A percentile compares a stretch with the other conserved stretches of the same genome.
phyloP scores from a whole-genome alignment of 2,329 filamentous ascomycete genomes.

The Venturia oleaginea region DNA sequence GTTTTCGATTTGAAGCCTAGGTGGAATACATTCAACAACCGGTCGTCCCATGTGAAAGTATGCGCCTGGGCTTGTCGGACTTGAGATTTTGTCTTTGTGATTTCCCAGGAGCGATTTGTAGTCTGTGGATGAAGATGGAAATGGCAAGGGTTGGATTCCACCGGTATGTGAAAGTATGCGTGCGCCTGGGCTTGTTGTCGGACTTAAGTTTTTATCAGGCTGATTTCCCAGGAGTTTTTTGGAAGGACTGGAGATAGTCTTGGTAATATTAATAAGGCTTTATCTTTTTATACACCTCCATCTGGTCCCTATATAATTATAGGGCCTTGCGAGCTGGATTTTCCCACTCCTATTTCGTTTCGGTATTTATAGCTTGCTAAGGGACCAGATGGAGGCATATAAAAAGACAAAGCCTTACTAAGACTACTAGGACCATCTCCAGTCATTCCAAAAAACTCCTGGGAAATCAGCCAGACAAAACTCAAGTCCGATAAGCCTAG shows the following conservation, averaged over 20 bases:
- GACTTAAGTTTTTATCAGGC: constrained; percentile 8
- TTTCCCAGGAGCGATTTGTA: neutral
- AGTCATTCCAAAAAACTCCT: constrained; percentile 6
- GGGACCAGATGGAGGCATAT: constrained; percentile 9
- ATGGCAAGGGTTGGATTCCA: neutral
- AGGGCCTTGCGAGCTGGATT: constrained; percentile 3
- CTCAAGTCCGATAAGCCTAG: neutral
- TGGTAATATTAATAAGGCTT: constrained; percentile 5
- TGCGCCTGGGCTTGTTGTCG: neutral
- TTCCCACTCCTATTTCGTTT: constrained; percentile 9
- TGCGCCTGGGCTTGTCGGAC: too few species aligned
- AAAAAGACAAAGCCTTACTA: neutral
- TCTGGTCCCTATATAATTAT: constrained; percentile 8
- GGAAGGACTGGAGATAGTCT: constrained; percentile 11
- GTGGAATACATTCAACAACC: too few species aligned
- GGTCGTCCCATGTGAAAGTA: too few species aligned
- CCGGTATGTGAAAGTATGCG: neutral
- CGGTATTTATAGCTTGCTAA: constrained; percentile 2
- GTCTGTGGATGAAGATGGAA: neutral
- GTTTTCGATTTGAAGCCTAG: too few species aligned
- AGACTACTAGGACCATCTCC: constrained; percentile 8
- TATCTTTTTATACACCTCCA: constrained; percentile 6
- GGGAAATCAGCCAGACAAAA: constrained; percentile 6
- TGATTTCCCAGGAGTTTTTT: constrained; percentile 4
- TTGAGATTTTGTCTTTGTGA: neutral